Base-by-base conservation (phyloP, 2,329 filamentous ascomycete genomes). In the Epichloe festucae region DNA sequence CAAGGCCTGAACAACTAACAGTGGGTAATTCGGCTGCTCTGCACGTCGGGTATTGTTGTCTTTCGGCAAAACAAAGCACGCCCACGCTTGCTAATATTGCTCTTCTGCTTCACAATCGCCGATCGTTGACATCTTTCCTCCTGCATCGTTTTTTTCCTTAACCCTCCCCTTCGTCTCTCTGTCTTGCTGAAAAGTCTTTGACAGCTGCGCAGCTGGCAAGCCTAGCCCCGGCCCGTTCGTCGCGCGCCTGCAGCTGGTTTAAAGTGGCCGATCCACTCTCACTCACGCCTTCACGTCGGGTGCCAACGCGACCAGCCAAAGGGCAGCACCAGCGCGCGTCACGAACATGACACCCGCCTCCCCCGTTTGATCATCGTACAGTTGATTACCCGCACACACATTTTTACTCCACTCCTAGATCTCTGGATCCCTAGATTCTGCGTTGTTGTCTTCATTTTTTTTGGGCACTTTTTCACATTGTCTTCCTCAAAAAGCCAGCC, bases 311-410 rank as follows among this genome's bases (percentile, higher is more conserved):
- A 53, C 52, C 36, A 49, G 35, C 15, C 23, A 23, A 36, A 49
- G 43, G 40, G 10, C 41, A 38, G 14, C 27, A 46, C 31, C 36
- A 35, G 43, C 19, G 40, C 45, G 65, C 45, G 65, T 69, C 67
- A 69, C 65, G 67, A 65, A 62, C 60, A 67, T 66, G 62, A 64
- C 63, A 62, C 66, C 66, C 56, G 64, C 64, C 65, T 64, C 63
- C 59, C 53, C 53, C 60, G 57, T 66, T 65, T 63, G 59, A 65
- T 57, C 56, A 55, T 38, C 38, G 31, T 31, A n/a, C 19, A 50
- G 34, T 52, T 58, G 56, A 44, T 48, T 57, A 56, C 57, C 55
- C 55, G 42, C 49, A 44, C 49, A 50, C 34, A 50, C 15, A 35
- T 45, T 49, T 40, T 38, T 47, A 49, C 48, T 36, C 40, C 44